Evolutionary conservation across 805 yeast species (phyloP).

Genomic region (Lipomyces yamanashiensis): DNA sequence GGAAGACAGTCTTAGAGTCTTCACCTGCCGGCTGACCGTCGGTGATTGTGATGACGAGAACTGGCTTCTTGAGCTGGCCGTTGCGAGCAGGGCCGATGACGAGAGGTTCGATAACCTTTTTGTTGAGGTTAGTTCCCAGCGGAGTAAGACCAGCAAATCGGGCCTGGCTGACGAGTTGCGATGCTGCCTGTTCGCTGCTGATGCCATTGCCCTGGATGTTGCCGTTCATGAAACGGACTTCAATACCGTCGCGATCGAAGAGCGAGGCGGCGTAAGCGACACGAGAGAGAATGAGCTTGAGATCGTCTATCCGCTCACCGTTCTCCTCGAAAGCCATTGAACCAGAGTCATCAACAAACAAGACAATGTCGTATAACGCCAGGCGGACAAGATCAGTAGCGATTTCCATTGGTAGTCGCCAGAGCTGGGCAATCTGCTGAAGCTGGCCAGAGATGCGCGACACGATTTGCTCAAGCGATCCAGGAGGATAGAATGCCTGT

Average conservation of each 20-base stretch:
- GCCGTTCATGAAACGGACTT: conserved; percentile 44
- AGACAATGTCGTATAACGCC: conserved; percentile 43
- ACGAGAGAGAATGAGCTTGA: conserved; percentile 41
- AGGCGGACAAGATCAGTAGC: conserved; percentile 42
- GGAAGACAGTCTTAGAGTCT: conserved; percentile 35
- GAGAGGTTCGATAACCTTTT: conserved; percentile 42
- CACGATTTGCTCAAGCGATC: conserved; percentile 41
- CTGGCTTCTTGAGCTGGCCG: conserved; percentile 41
- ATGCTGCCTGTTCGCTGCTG: conserved; percentile 39
- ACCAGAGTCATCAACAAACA: conserved; percentile 44
- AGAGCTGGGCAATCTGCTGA: conserved; percentile 35
- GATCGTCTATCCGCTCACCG: conserved; percentile 44
- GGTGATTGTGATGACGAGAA: conserved; percentile 42
- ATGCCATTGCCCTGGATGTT: conserved; percentile 39
- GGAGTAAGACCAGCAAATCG: conserved; percentile 43
- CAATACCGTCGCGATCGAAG: conserved; percentile 43
- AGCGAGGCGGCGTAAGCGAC: conserved; percentile 43
- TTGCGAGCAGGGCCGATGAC: conserved; percentile 38
- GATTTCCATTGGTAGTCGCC: conserved; percentile 43
- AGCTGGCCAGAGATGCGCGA: conserved; percentile 35
- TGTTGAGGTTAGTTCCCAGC: conserved; percentile 39
- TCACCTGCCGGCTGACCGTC: conserved; percentile 46
- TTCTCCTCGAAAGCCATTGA: conserved; percentile 45
- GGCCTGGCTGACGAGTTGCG: conserved; percentile 36
- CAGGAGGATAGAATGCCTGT: conserved; percentile 43